Conservation (phyloP, 352 stramenopile species). For the Pythium guiyangense region DNA sequence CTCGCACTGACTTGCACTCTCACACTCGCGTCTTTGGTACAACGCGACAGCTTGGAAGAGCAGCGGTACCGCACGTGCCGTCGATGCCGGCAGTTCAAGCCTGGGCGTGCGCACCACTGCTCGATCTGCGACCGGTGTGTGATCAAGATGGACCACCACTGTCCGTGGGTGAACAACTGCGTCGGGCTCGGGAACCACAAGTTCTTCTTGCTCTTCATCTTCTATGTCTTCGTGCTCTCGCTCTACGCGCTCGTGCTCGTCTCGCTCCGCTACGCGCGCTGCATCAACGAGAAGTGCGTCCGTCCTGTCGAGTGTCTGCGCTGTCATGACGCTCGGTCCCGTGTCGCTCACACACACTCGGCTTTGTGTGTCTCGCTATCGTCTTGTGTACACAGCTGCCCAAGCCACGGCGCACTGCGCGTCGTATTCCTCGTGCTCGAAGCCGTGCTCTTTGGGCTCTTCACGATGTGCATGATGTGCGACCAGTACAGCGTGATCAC, state of each 20-base stretch:
- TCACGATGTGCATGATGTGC: slow-evolving; percentile 98
- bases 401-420: slow-evolving; percentile 65
- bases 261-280: slow-evolving; percentile 85
- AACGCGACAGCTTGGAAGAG: slow-evolving; percentile 58
- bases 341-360: neutral
- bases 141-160: slow-evolving; percentile 99
- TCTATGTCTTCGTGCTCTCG: slow-evolving; percentile 94
- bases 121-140: slow-evolving; percentile 95
- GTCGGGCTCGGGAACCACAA: slow-evolving; percentile 99
- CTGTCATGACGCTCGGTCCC: neutral
- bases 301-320: slow-evolving; percentile 6
- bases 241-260: slow-evolving; percentile 93
- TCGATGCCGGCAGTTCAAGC: slow-evolving; percentile 96
- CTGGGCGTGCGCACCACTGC: slow-evolving; percentile 94
- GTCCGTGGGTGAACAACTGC: slow-evolving; percentile 99
- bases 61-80: slow-evolving; percentile 83
- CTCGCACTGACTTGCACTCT: neutral
- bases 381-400: slow-evolving; percentile 33
- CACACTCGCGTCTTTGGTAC: neutral
- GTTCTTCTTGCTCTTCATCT: slow-evolving; percentile 89
- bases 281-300: slow-evolving; percentile 84
- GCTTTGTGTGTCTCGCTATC: neutral
- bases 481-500: slow-evolving; percentile 97
- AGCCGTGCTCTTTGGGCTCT: slow-evolving; percentile 95
- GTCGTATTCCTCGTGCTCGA: slow-evolving; percentile 87